phyloP scores from a whole-genome alignment of 2,329 filamentous ascomycete genomes.

The Penicillium aurantiogriseum region DNA sequence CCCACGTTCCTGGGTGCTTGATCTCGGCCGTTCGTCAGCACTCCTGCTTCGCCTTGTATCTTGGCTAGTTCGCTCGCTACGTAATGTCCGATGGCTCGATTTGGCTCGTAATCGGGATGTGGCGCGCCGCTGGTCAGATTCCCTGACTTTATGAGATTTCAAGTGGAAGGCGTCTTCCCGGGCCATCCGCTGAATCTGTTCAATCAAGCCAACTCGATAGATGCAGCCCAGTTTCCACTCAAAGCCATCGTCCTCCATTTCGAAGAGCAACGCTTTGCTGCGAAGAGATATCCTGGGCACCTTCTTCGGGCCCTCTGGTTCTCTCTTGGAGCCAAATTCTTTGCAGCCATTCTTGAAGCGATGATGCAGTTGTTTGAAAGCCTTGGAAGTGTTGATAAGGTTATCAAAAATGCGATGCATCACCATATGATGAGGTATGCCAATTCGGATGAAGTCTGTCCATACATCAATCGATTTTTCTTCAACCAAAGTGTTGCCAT shows the following conservation, averaged over 20 bases:
- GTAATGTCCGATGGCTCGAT: slow-evolving; percentile 49
- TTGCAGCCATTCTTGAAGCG: slow-evolving; percentile 84
- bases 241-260: slow-evolving; percentile 92
- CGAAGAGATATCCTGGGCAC: slow-evolving; percentile 84
- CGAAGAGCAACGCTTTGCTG: slow-evolving; percentile 78
- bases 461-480: slow-evolving; percentile 82
- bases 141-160: slow-evolving; percentile 80
- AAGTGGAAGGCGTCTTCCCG: slow-evolving; percentile 85
- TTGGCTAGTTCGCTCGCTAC: slow-evolving; percentile 39
- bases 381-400: slow-evolving; percentile 80
- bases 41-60: slow-evolving; percentile 55
- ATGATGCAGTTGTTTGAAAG: slow-evolving; percentile 86
- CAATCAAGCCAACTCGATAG: slow-evolving; percentile 81
- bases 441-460: slow-evolving; percentile 80
- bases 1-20: slow-evolving; percentile 34
- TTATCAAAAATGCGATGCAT: slow-evolving; percentile 94
- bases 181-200: slow-evolving; percentile 85
- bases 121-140: slow-evolving; percentile 58
- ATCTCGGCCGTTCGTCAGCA: slow-evolving; percentile 48
- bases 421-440: slow-evolving; percentile 86
- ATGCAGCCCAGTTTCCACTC: slow-evolving; percentile 97
- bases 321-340: slow-evolving; percentile 83
- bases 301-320: slow-evolving; percentile 78
- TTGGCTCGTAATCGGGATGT: slow-evolving; percentile 54
- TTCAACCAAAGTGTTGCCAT: slow-evolving; percentile 60